phyloP scores from a whole-genome alignment of 2,329 filamentous ascomycete species.

The Penicillium griseofulvum region DNA sequence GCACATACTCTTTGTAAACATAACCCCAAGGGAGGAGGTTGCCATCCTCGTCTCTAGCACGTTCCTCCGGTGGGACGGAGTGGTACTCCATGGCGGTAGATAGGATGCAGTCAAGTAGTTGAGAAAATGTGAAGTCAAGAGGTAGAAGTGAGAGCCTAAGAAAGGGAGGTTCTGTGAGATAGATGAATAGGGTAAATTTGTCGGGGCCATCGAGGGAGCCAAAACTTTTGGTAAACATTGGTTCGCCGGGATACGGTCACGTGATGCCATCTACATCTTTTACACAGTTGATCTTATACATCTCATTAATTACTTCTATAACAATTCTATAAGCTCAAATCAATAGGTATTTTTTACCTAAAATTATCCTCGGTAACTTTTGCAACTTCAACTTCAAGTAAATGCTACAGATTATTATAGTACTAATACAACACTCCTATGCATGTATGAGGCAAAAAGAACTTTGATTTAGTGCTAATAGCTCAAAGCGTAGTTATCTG shows the following conservation, averaged over 20 bases:
- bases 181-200: background rate
- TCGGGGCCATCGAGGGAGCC: background rate
- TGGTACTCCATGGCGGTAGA: conserved; percentile 58
- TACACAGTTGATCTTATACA: no score
- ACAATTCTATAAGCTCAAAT: no score
- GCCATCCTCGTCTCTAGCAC: conserved; percentile 58
- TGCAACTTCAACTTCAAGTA: no score
- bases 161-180: background rate
- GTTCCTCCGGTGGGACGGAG: conserved; percentile 62
- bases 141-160: background rate
- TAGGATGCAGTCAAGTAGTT: background rate
- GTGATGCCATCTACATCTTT: conserved; percentile 5
- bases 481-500: no score
- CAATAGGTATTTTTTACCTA: no score
- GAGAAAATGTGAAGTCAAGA: background rate
- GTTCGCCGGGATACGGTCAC: conserved; percentile 27
- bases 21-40: conserved; percentile 63
- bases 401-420: no score
- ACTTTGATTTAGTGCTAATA: no score
- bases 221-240: conserved; percentile 24
- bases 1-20: conserved; percentile 59
- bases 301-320: no score
- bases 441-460: no score
- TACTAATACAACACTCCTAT: no score
- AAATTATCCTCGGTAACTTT: no score